Evolutionary conservation across 768 basidiomycete genomes (phyloP).

Genomic region (Suillus decipiens): DNA sequence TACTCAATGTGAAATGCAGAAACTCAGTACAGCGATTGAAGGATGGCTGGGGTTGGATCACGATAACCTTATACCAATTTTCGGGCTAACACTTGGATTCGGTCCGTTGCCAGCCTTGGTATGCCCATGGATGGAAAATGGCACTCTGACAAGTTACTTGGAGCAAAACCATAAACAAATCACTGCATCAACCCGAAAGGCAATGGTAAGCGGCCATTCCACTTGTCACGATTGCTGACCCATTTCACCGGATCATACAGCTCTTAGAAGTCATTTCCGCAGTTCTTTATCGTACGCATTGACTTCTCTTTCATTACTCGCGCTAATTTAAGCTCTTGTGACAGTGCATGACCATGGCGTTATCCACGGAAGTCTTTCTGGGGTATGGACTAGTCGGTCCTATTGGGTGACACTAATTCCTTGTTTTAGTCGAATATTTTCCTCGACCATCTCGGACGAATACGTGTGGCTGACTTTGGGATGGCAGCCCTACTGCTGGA

Average conservation of each 20-base stretch:
- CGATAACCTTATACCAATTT: slow-evolving; percentile 21
- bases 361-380: slow-evolving; percentile 14
- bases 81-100: slow-evolving; percentile 21
- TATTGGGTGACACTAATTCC: neutral
- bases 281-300: slow-evolving; percentile 12
- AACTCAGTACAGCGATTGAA: slow-evolving; percentile 18
- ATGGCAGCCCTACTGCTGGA: slow-evolving; percentile 11
- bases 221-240: neutral
- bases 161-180: slow-evolving; percentile 7
- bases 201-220: slow-evolving; percentile 17
- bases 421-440: slow-evolving; percentile 13
- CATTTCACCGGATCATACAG: neutral
- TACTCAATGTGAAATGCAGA: slow-evolving; percentile 4
- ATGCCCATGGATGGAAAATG: slow-evolving; percentile 30
- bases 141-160: slow-evolving; percentile 23
- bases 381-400: slow-evolving; percentile 10
- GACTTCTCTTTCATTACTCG: neutral
- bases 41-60: slow-evolving; percentile 30
- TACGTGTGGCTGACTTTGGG: slow-evolving; percentile 11
- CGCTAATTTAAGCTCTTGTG: neutral
- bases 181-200: slow-evolving; percentile 13
- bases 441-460: slow-evolving; percentile 11
- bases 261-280: slow-evolving; percentile 9
- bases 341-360: slow-evolving; percentile 11
- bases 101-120: slow-evolving; percentile 27